phyloP scores from a whole-genome alignment of 208 protist genomes.

The Borovskyia barvae region DNA sequence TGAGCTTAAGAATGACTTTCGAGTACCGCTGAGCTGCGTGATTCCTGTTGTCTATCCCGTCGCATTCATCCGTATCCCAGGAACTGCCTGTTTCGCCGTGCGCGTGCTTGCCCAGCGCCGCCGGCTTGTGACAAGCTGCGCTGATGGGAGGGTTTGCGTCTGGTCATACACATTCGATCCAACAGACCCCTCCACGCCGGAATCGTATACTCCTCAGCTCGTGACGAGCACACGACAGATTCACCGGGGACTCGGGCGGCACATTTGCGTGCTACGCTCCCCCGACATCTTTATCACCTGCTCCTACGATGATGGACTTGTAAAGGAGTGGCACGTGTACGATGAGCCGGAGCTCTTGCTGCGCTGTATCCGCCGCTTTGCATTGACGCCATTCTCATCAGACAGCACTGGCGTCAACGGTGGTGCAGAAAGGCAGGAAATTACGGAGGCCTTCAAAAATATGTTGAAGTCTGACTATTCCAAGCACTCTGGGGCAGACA shows the following conservation, averaged over 20 bases:
- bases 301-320: constrained; percentile 66
- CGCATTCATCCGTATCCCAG: constrained; percentile 28
- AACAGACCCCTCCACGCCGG: neutral
- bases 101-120: constrained; percentile 37
- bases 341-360: constrained; percentile 63
- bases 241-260: constrained; percentile 41
- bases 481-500: constrained; percentile 1
- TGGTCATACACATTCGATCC: constrained; percentile 34
- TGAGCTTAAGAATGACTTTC: constrained; percentile 54
- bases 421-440: constrained; percentile 7
- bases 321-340: constrained; percentile 88
- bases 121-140: constrained; percentile 55
- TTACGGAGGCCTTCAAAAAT: constrained; percentile 20
- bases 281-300: constrained; percentile 73
- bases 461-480: neutral
- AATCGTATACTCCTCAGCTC: constrained; percentile 38
- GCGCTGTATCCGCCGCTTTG: constrained; percentile 63
- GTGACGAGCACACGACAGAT: constrained; percentile 14
- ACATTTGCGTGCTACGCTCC: constrained; percentile 51
- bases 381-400: constrained; percentile 21
- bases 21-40: constrained; percentile 61
- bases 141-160: constrained; percentile 50
- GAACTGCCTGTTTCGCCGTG: constrained; percentile 52
- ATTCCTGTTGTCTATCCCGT: constrained; percentile 69
- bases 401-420: neutral